Conservation (phyloP, 139 green algal genomes). For the Zygnema cylindricum region DNA sequence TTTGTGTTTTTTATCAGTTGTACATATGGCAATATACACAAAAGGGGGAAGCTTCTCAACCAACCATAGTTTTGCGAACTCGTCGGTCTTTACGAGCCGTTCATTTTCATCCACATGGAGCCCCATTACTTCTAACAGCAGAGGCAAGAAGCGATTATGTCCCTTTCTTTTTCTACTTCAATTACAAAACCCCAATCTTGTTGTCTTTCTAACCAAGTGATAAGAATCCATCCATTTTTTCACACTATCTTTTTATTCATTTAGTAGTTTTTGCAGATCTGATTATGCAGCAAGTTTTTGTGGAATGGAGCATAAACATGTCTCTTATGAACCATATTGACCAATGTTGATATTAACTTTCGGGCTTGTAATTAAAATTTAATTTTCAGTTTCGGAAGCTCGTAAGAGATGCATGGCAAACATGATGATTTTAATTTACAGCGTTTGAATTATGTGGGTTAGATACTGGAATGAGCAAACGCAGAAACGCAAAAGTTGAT, state of each 20-base stretch:
- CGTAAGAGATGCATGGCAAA: too few species aligned
- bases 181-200: not conserved
- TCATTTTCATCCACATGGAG: constrained; percentile 86
- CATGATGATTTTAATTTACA: too few species aligned
- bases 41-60: constrained; percentile 25
- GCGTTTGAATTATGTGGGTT: too few species aligned
- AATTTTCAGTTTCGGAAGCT: too few species aligned
- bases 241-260: not conserved
- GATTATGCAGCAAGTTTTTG: too few species aligned
- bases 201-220: not conserved
- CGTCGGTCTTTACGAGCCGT: constrained; percentile 83
- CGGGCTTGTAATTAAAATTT: too few species aligned
- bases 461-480: too few species aligned
- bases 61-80: constrained; percentile 68
- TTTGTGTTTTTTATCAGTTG: too few species aligned
- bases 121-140: constrained; percentile 81
- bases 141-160: constrained; percentile 70
- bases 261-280: not conserved
- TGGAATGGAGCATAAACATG: too few species aligned
- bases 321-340: too few species aligned
- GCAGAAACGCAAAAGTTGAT: too few species aligned
- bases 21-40: constrained; percentile 69
- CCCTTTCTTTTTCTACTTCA: not conserved
- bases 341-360: too few species aligned
- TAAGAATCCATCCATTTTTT: not conserved